Base-by-base conservation (phyloP, 371 early-diverging fungal genomes). In the Chytridiales sp. region DNA sequence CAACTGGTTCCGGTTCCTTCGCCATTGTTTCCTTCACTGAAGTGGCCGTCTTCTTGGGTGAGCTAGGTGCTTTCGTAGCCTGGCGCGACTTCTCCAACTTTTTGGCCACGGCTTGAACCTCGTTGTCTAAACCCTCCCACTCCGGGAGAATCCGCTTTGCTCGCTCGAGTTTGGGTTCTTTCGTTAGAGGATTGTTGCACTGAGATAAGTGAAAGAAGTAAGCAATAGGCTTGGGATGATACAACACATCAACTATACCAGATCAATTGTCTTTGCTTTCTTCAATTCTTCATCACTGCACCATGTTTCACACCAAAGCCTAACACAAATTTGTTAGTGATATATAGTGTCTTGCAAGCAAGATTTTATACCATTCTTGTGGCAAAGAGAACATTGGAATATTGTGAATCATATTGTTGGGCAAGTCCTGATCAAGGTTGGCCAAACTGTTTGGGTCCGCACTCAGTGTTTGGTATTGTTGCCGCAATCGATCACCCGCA, bases 131-230 rank as follows among this genome's bases (percentile, higher is more conserved):
- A 13, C 66, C 78, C 36, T 84, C 87, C 97, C 97, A 97, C 73
- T 97, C 97, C 39, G 94, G 93, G 27, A 97, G 73, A 70, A 92
- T 86, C 2, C 97, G 80, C 31, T 86, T 80, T 6, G 97, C 97
- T 1, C 95, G 85, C 64, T 93, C 92, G 8, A 97, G 78, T 73
- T 97, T 97, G 5, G 95, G 94, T 57, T 97, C 97, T 68, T 94
- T 95, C 26, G 95, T 95, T 73, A 94, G 74, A 0, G 97, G 97
- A 73, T 97, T 95, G 69, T 95, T 97, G 80, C 97, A 95, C 87
- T 88, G 62, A 47, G 34, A 43, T 22, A 29, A n/a, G 15, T 26
- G 42, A 24, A 19, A 55, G 47, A n/a, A 34, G 4, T 26, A 36
- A 30, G n/a, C 8, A 36, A 19, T 22, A 1, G 13, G 26, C 26